Conservation (phyloP, 495 filamentous ascomycete genomes). For the Sporormia fimetaria region DNA sequence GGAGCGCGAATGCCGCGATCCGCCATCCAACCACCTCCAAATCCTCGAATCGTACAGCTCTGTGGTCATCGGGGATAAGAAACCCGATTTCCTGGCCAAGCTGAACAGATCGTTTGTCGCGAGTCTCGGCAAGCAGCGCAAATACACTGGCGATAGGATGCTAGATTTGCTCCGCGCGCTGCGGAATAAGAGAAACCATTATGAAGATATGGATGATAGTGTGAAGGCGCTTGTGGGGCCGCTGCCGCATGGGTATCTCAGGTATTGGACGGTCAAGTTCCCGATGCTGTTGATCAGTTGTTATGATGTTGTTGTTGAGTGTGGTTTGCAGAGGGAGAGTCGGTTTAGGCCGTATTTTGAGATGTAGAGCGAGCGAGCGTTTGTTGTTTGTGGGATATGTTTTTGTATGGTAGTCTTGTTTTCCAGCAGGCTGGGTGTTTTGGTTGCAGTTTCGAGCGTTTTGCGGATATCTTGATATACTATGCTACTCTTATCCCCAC, state of each 20-base stretch:
- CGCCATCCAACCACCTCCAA: slow-evolving; percentile 54
- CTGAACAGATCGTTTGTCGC: slow-evolving; percentile 76
- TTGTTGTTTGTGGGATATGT: too few species aligned
- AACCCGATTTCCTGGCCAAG: slow-evolving; percentile 60
- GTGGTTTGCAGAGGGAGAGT: slow-evolving; percentile 53
- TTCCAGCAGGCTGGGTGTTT: too few species aligned
- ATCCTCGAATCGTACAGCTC: slow-evolving; percentile 48
- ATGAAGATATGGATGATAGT: slow-evolving; percentile 36
- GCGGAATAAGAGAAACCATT: slow-evolving; percentile 65
- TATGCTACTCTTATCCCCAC: too few species aligned
- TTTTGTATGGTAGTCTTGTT: too few species aligned
- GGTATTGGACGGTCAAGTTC: slow-evolving; percentile 74
- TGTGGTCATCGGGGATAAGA: slow-evolving; percentile 41
- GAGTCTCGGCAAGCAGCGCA: slow-evolving; percentile 82
- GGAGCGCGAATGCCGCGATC: slow-evolving; percentile 76
- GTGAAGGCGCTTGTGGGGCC: slow-evolving; percentile 36
- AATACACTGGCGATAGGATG: slow-evolving; percentile 74
- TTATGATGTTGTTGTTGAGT: slow-evolving; percentile 58
- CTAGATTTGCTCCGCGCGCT: slow-evolving; percentile 81
- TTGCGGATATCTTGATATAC: too few species aligned
- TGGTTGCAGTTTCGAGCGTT: too few species aligned
- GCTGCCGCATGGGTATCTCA: slow-evolving; percentile 72
- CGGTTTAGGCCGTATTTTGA: slow-evolving; percentile 65
- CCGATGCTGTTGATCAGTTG: slow-evolving; percentile 73
- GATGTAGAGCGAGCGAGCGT: too few species aligned